Evolutionary conservation across 495 filamentous ascomycete species (phyloP).

Genomic region (Polyplosphaeria fusca): DNA sequence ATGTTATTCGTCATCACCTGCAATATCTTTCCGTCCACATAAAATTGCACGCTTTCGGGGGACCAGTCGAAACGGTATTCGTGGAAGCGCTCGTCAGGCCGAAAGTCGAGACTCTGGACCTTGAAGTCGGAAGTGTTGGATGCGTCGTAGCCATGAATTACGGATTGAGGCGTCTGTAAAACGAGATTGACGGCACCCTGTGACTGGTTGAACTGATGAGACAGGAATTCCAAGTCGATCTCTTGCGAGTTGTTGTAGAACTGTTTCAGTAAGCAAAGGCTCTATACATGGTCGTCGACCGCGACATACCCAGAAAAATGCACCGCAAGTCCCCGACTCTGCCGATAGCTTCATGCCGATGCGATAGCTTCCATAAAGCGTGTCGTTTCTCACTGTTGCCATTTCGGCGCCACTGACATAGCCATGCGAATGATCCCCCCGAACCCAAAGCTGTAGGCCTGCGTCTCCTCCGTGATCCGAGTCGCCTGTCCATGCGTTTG

Average conservation of each 20-base stretch:
- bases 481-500: conserved; percentile 39
- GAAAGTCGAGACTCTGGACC: conserved; percentile 56
- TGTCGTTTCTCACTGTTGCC: conserved; percentile 54
- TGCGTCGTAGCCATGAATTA: conserved; percentile 55
- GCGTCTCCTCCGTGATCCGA: conserved; percentile 50
- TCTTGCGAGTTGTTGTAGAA: conserved; percentile 76
- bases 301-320: conserved; percentile 69
- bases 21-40: conserved; percentile 57
- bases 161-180: conserved; percentile 59
- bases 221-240: conserved; percentile 75
- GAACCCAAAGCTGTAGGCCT: conserved; percentile 60
- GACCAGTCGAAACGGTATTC: conserved; percentile 77
- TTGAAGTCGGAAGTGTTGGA: conserved; percentile 53
- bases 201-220: conserved; percentile 48
- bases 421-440: conserved; percentile 44
- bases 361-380: conserved; percentile 64
- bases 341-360: conserved; percentile 60
- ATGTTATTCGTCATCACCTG: conserved; percentile 54
- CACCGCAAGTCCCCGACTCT: conserved; percentile 63
- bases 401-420: conserved; percentile 61
- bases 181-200: conserved; percentile 66
- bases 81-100: conserved; percentile 59
- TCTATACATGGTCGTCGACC: background rate
- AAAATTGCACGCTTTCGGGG: conserved; percentile 59
- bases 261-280: conserved; percentile 38